Conservation (phyloP, 371 early-diverging fungal species). For the Thermomucor indicae-seudaticae region DNA sequence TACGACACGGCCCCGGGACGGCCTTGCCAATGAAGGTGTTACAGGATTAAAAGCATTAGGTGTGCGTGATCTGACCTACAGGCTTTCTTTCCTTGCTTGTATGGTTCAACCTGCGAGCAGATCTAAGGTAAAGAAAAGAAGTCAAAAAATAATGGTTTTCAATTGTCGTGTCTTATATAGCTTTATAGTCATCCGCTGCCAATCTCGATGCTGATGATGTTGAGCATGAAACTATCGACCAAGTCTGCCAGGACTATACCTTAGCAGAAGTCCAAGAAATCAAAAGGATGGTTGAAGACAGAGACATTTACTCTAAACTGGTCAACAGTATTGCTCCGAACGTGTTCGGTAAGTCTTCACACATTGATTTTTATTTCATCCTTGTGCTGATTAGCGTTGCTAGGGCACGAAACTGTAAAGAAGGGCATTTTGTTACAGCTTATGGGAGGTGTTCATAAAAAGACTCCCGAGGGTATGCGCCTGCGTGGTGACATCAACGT, state of each 20-base stretch:
- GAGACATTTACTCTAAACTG: conserved; percentile 67
- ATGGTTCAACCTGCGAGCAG: conserved; percentile 66
- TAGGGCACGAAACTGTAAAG: conserved; percentile 95
- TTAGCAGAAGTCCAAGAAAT: conserved; percentile 77
- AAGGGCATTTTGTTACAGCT: conserved; percentile 95
- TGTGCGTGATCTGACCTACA: conserved; percentile 90
- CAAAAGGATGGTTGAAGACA: conserved; percentile 61
- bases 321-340: conserved; percentile 91
- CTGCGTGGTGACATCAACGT: conserved; percentile 99
- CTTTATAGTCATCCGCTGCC: conserved; percentile 24
- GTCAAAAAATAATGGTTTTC: no score
- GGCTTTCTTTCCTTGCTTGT: conserved; percentile 88
- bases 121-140: conserved; percentile 17
- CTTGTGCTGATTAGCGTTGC: neutral
- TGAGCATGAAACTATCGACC: conserved; percentile 55
- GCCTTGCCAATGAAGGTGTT: conserved; percentile 73
- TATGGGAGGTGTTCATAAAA: conserved; percentile 96
- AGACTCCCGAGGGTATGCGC: conserved; percentile 91
- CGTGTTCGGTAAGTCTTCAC: conserved; percentile 73
- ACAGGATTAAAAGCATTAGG: conserved; percentile 88
- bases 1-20: conserved; percentile 56
- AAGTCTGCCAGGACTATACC: conserved; percentile 61
- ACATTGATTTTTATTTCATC: neutral
- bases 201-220: conserved; percentile 57
- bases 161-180: no score